Evolutionary conservation across 768 basidiomycete genomes (phyloP).

Genomic region (Tulasnella sp.): DNA sequence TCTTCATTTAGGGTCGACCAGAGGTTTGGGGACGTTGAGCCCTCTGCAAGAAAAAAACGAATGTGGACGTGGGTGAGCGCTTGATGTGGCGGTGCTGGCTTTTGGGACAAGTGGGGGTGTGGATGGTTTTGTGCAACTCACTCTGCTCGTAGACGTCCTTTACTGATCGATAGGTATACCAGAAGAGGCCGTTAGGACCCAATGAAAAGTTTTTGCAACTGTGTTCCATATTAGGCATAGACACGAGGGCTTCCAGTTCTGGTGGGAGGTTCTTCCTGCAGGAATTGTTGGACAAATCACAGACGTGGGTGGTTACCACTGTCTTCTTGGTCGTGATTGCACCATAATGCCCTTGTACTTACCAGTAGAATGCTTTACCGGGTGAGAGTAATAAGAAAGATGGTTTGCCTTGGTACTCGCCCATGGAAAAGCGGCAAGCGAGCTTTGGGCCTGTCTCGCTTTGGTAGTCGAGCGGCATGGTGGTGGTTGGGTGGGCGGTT

Average conservation of each 20-base stretch:
- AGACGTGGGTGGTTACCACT: too few species aligned
- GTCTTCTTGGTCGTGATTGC: neutral
- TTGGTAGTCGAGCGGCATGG: constrained; percentile 21
- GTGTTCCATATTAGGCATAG: constrained; percentile 17
- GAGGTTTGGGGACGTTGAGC: constrained; percentile 3
- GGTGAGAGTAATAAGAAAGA: constrained; percentile 1
- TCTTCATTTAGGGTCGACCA: constrained; percentile 19
- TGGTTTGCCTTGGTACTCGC: constrained; percentile 20
- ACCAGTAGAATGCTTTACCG: constrained; percentile 14
- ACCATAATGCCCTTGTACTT: neutral
- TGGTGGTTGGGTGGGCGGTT: neutral
- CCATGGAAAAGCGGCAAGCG: constrained; percentile 19
- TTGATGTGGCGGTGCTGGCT: neutral
- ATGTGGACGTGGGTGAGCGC: neutral
- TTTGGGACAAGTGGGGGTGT: neutral
- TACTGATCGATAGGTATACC: constrained; percentile 23
- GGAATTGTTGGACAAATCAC: too few species aligned
- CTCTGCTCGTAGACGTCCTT: constrained; percentile 23
- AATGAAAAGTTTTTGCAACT: constrained; percentile 15
- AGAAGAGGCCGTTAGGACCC: constrained; percentile 16
- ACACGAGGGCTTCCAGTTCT: constrained; percentile 9
- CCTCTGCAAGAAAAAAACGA: neutral
- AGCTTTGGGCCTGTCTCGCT: constrained; percentile 21
- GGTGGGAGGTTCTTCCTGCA: constrained; percentile 20
- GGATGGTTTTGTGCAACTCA: neutral